Evolutionary conservation across 2,329 filamentous ascomycete species (phyloP).

Genomic region (Orbilia javanica): DNA sequence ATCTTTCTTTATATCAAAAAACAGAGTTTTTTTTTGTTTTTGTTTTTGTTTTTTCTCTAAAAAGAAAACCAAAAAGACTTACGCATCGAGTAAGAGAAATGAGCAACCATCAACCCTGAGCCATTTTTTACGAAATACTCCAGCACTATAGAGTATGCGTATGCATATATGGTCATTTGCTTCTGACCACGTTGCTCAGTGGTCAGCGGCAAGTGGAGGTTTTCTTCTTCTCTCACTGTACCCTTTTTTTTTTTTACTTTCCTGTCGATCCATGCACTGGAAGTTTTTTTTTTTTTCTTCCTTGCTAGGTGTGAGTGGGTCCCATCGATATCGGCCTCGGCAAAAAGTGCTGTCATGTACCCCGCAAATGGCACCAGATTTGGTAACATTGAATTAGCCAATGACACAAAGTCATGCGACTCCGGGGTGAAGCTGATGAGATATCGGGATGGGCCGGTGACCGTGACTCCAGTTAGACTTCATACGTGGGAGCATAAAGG

Average conservation of each 20-base stretch:
- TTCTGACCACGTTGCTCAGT: conserved; percentile 50
- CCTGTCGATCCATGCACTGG: conserved; percentile 4
- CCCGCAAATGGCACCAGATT: conserved; percentile 56
- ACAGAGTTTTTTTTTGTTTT: conserved; percentile 8
- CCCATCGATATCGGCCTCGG: conserved; percentile 44
- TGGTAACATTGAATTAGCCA: conserved; percentile 35
- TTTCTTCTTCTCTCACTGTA: conserved; percentile 20
- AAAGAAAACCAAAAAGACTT: conserved; percentile 3
- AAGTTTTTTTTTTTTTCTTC: conserved; percentile 8
- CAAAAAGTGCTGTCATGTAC: conserved; percentile 57
- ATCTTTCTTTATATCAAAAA: conserved; percentile 26
- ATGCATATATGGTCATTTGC: conserved; percentile 14
- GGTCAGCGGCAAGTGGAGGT: conserved; percentile 58
- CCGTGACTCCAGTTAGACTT: conserved; percentile 1
- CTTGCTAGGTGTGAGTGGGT: conserved; percentile 20
- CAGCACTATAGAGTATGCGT: too few species aligned
- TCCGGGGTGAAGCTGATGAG: conserved; percentile 31
- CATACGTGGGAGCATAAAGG: not conserved
- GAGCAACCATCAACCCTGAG: conserved; percentile 55
- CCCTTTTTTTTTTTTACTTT: not conserved
- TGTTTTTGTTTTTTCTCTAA: conserved; percentile 1
- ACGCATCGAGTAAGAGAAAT: conserved; percentile 56
- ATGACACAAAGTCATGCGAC: conserved; percentile 48
- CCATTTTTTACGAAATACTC: conserved; percentile 40
- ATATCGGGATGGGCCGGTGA: conserved; percentile 22